Evolutionary conservation across 306 rosid genomes (phyloP).

Genomic region (Dalbergia cochinchinensis): DNA sequence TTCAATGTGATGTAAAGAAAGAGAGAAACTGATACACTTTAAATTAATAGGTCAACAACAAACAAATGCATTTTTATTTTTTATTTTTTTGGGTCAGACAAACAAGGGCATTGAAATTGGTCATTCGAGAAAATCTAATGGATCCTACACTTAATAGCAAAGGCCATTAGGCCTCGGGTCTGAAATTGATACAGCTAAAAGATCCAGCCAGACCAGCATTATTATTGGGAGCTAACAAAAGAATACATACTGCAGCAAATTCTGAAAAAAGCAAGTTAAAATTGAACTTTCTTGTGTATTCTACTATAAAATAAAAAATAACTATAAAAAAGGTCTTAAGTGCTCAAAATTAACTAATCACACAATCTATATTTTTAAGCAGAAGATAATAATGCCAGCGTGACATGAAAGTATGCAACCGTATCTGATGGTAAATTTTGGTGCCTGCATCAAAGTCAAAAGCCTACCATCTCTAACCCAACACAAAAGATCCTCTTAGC

Average conservation of each 20-base stretch:
- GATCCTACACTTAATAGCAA: too few species aligned
- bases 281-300: neutral
- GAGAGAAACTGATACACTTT: too few species aligned
- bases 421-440: neutral
- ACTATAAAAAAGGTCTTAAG: neutral
- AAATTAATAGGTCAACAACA: too few species aligned
- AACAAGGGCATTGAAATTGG: too few species aligned
- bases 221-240: neutral
- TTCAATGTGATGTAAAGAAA: too few species aligned
- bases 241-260: neutral
- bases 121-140: too few species aligned
- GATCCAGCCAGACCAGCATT: neutral
- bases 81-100: too few species aligned
- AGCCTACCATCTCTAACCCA: conserved; percentile 3
- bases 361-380: neutral
- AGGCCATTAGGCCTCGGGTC: too few species aligned
- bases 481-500: neutral
- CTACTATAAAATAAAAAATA: neutral
- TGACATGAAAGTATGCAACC: neutral
- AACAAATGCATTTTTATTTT: too few species aligned
- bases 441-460: neutral
- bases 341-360: neutral
- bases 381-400: neutral
- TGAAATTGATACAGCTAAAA: too few species aligned
- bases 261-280: neutral